These are phyloP conservation scores for Citrus hindsii DNA, from an alignment of 345 rosid genomes.

Conservation along the genomic window DNA sequence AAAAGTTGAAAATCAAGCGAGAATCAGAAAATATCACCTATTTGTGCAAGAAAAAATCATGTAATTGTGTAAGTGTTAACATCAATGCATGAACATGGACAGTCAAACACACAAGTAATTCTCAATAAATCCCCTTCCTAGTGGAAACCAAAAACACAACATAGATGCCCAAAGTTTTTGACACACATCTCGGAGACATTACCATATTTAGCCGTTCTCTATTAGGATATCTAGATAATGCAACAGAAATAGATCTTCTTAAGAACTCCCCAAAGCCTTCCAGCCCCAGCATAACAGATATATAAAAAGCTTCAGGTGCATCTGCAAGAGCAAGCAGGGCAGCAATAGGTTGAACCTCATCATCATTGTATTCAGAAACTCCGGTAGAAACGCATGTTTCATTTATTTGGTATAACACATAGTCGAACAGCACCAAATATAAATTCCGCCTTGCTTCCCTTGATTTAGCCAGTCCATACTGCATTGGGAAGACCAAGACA, in stretches of 20 bases:
- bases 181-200: slow-evolving; percentile 14
- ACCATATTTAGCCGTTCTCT: slow-evolving; percentile 86
- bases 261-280: slow-evolving; percentile 94
- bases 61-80: neutral
- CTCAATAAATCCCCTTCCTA: neutral
- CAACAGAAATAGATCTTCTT: slow-evolving; percentile 79
- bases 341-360: slow-evolving; percentile 88
- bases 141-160: neutral
- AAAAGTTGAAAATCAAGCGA: neutral
- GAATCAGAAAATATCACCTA: neutral
- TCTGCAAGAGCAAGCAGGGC: slow-evolving; percentile 73
- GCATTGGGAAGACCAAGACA: slow-evolving; percentile 29
- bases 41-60: neutral
- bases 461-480: slow-evolving; percentile 85
- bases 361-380: slow-evolving; percentile 74
- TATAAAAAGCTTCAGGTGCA: slow-evolving; percentile 95
- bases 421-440: slow-evolving; percentile 83
- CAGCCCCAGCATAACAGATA: slow-evolving; percentile 90
- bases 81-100: neutral
- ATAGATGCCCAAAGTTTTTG: neutral
- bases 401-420: slow-evolving; percentile 80
- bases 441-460: slow-evolving; percentile 90
- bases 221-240: slow-evolving; percentile 79
- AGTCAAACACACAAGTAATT: neutral
- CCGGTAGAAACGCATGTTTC: slow-evolving; percentile 74